Percentiles rank a stretch among this genome's conserved stretches.
Evolutionary conservation across 805 yeast genomes (phyloP).

Genomic region (Candida montana): DNA sequence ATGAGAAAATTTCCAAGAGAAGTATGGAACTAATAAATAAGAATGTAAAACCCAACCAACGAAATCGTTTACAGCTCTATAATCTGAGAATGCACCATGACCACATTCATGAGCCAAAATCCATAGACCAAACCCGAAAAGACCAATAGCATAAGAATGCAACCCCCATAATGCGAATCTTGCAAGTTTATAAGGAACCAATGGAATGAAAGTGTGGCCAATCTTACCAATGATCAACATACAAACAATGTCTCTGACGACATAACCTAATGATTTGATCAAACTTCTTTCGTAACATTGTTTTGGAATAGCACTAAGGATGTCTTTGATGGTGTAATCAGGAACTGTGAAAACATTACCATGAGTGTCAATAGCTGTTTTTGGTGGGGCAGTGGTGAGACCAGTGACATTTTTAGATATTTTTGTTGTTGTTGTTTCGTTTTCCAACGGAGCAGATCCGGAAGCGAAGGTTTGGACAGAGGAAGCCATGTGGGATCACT

Average conservation of each 20-base stretch:
- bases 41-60: constrained; percentile 61
- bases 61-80: constrained; percentile 45
- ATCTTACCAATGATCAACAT: constrained; percentile 38
- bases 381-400: constrained; percentile 18
- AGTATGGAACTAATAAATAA: constrained; percentile 52
- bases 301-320: constrained; percentile 52
- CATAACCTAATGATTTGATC: constrained; percentile 44
- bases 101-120: constrained; percentile 63
- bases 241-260: constrained; percentile 44
- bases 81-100: constrained; percentile 56
- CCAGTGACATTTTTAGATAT: constrained; percentile 20
- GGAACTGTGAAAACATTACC: constrained; percentile 57
- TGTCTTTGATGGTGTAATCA: constrained; percentile 55
- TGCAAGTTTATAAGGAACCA: constrained; percentile 27
- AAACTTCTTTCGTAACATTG: constrained; percentile 55
- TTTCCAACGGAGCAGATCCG: constrained; percentile 4
- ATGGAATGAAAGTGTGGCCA: constrained; percentile 40
- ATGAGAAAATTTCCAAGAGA: constrained; percentile 58
- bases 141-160: constrained; percentile 37
- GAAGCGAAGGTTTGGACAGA: constrained; percentile 15
- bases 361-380: constrained; percentile 41
- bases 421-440: constrained; percentile 13
- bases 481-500: constrained; percentile 8
- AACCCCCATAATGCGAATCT: constrained; percentile 40
- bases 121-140: constrained; percentile 56